Base-by-base conservation (phyloP, 345 rosid genomes). In the Eucalyptus erythrocorys region DNA sequence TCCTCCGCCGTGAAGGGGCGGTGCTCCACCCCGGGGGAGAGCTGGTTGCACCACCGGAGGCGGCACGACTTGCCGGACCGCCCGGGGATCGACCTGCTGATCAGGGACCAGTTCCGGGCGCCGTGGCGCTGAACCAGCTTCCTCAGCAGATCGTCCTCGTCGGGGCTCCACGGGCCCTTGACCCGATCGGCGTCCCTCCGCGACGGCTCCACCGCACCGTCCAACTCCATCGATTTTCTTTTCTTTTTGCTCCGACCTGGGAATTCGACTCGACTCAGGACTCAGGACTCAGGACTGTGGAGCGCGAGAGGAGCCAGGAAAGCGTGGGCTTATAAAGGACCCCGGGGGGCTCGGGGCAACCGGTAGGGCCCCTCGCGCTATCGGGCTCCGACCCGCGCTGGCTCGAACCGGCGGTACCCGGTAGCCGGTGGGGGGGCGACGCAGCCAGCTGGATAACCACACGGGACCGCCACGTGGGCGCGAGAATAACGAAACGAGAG, bases 41-140 rank as follows among this genome's bases (percentile, higher is more conserved):
- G 92, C 95, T 94, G 97, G 88, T 95, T 94, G 89, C 93, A 93
- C 97, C 97, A 95, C 48, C 95, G 92, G 47, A 94, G 90, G 90
- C 97, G 88, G 87, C 97, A 95, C 14, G 97, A 95, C 84, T 95
- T 94, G n/a, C 94, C 95, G 9, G 96, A 93, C 85, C 96, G 90
- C 10, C 95, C 96, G 3, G 93, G 93, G 71, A 95, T 93, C 86
- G 92, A 91, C 53, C 88, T 90, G 88, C 96, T 92, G 26, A 94
- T 94, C 48, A 90, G 42, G 17, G 94, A 90, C 97, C 97, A 95
- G 91, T 93, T 93, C 86, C 93, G 88, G 0, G 96, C 90, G n/a
- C 97, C 94, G 85, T 93, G 91, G 34, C 48, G 88, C n/a, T 88
- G 88, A 16, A 95, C 95, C 66, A 93, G 87, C 90, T 91, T 88